Conservation (phyloP, 495 filamentous ascomycete genomes). For the Cetradonia linearis region DNA sequence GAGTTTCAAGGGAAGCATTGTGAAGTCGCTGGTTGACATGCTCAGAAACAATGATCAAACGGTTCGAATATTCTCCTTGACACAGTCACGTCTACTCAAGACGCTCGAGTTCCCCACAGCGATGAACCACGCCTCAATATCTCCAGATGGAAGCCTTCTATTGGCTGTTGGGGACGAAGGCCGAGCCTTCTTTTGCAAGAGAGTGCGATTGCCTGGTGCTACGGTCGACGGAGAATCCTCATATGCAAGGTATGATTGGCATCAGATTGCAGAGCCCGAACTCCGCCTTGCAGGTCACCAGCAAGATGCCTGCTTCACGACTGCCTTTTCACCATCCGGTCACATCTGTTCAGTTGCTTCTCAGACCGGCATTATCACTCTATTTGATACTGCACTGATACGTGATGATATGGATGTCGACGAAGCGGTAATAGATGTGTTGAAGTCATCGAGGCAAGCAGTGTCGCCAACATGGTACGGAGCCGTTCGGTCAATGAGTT, state of each 20-base stretch:
- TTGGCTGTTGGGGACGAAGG: slow-evolving; percentile 79
- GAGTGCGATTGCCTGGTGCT: slow-evolving; percentile 32
- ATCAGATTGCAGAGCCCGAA: slow-evolving; percentile 21
- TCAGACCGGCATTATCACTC: slow-evolving; percentile 58
- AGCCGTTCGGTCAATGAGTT: slow-evolving; percentile 82
- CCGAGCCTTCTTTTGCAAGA: slow-evolving; percentile 65
- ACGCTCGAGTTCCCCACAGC: slow-evolving; percentile 61
- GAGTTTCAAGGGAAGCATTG: neutral
- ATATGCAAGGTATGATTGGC: slow-evolving; percentile 26
- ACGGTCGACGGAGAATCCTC: slow-evolving; percentile 33
- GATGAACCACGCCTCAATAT: slow-evolving; percentile 88
- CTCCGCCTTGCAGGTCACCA: slow-evolving; percentile 35
- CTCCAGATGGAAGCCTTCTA: slow-evolving; percentile 72
- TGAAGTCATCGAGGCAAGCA: slow-evolving; percentile 35
- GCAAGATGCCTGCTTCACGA: slow-evolving; percentile 51
- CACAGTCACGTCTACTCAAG: slow-evolving; percentile 49
- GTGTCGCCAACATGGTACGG: slow-evolving; percentile 40
- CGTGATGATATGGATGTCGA: slow-evolving; percentile 30
- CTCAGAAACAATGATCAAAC: slow-evolving; percentile 79
- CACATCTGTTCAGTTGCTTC: slow-evolving; percentile 59
- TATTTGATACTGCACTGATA: slow-evolving; percentile 51
- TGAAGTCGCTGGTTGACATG: neutral
- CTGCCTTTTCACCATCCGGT: slow-evolving; percentile 61
- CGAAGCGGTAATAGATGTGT: slow-evolving; percentile 34
- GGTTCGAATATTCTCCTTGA: slow-evolving; percentile 66